Evolutionary conservation across 129 eudicot species (phyloP), one percentile per base, ranked within the genome.

Genomic region (Scalesia atractyloides): DNA sequence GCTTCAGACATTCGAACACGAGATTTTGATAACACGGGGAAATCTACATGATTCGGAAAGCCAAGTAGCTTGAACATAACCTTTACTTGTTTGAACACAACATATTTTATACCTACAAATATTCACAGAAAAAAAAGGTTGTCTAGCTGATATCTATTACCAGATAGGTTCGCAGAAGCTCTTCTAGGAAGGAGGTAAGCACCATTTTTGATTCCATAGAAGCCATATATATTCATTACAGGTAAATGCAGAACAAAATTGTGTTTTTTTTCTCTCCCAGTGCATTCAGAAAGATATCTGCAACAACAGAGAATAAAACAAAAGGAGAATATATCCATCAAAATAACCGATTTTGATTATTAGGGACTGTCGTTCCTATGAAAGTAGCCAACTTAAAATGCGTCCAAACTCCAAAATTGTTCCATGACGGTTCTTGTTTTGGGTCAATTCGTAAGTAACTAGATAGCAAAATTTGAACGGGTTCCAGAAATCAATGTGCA

Each of bases 91-190:
- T 46, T 67, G 33, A 73, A 26, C 48, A 73, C 50, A 24, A 73
- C 77, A 24, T 44, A 24, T 46, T 15, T 60, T 48, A 33, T 46
- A 73, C 56, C 76, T 60, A 57, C 75, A 73, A 59, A 73, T 73
- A 73, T 73, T 73, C 60, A 46, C 77, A 73, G 30, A 60, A 49
- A 70, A 16, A 16, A 46, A 47, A 68, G 44, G 52, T 46, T 13
- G 43, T 56, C 75, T 19, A 59, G 43, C 33, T 26, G 17, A 22
- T 10, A 22, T 10, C 12, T 48, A 73, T 57, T 4, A 39, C 30
- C 19, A 34, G 30, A n/a, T 50, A 24, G 95, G 97, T 78, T 2
- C 2, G 22, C 19, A 50, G 56, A 50, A 50, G 46, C 56, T 50
- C 56, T 50, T 50, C n/a, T 17, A 50, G 56, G 52, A 48, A 48